These are phyloP conservation scores for Lasiodiplodia theobromae DNA, from an alignment of 2,329 filamentous ascomycete species.

Conservation along the genomic window DNA sequence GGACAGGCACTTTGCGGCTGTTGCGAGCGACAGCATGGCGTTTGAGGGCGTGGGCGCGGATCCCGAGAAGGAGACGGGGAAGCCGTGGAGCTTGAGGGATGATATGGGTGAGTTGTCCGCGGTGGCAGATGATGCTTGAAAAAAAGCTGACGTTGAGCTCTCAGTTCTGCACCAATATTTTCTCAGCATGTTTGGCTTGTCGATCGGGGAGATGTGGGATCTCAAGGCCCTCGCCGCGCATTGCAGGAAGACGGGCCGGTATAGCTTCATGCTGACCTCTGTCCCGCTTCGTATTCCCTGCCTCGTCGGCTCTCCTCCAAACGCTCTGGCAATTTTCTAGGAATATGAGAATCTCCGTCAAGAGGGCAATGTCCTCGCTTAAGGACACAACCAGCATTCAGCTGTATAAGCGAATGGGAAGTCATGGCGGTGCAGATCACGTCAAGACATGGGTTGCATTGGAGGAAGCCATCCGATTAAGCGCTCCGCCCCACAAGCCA, in stretches of 20 bases:
- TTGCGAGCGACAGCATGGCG: constrained; percentile 43
- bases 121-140: background rate
- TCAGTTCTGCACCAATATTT: constrained; percentile 42
- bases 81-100: background rate
- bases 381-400: background rate
- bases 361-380: background rate
- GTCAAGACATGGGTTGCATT: background rate
- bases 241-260: constrained; percentile 48
- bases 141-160: constrained; percentile 33
- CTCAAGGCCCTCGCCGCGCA: constrained; percentile 49
- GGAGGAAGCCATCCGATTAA: background rate
- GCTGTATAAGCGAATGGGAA: background rate
- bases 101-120: background rate
- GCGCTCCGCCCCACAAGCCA: background rate
- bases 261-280: constrained; percentile 54
- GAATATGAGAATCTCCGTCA: background rate
- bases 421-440: background rate
- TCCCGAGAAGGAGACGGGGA: background rate
- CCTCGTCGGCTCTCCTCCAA: no score
- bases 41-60: constrained; percentile 42
- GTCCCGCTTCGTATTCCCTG: constrained; percentile 41
- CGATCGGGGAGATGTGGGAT: constrained; percentile 57
- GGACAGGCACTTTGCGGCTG: constrained; percentile 43
- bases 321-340: no score
- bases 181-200: constrained; percentile 52